Percentiles rank a stretch among this genome's conserved stretches.
phyloP scores from a whole-genome alignment of 192 early-diverging fungal species.

The Backusella macrospora region DNA sequence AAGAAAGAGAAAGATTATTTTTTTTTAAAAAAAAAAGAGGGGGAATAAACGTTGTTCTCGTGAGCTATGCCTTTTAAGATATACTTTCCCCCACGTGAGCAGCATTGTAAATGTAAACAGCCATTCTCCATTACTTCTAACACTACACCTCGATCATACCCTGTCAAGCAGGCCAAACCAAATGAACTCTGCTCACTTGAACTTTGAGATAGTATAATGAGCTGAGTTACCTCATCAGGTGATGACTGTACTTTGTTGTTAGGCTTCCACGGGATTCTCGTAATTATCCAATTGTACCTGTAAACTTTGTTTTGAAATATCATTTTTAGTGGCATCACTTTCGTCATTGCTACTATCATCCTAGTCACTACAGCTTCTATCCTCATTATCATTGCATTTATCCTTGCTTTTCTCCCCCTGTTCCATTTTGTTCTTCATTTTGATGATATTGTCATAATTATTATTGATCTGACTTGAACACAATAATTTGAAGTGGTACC shows the following conservation, averaged over 20 bases:
- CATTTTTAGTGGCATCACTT: not conserved
- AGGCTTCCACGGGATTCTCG: slow-evolving; percentile 27
- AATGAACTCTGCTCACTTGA: slow-evolving; percentile 71
- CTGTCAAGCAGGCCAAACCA: slow-evolving; percentile 65
- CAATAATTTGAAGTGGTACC: slow-evolving; percentile 54
- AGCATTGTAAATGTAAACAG: not conserved
- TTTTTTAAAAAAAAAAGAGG: not conserved
- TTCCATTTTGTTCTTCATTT: slow-evolving; percentile 36
- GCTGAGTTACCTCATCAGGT: slow-evolving; percentile 38
- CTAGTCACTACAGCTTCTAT: not conserved
- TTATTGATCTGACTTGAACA: slow-evolving; percentile 28
- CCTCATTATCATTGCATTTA: not conserved
- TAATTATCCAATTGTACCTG: slow-evolving; percentile 16
- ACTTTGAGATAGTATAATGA: slow-evolving; percentile 64
- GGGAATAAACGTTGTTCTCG: not conserved
- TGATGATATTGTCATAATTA: not conserved
- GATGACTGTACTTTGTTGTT: slow-evolving; percentile 27
- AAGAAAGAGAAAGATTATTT: not conserved
- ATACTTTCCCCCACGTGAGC: not conserved
- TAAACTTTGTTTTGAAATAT: not conserved
- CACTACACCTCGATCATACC: slow-evolving; percentile 57
- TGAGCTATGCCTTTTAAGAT: not conserved
- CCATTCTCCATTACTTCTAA: slow-evolving; percentile 71
- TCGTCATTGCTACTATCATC: not conserved
- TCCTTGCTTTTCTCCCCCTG: not conserved